Conservation (phyloP, 2,329 filamentous ascomycete genomes). For the Acarospora socialis region DNA sequence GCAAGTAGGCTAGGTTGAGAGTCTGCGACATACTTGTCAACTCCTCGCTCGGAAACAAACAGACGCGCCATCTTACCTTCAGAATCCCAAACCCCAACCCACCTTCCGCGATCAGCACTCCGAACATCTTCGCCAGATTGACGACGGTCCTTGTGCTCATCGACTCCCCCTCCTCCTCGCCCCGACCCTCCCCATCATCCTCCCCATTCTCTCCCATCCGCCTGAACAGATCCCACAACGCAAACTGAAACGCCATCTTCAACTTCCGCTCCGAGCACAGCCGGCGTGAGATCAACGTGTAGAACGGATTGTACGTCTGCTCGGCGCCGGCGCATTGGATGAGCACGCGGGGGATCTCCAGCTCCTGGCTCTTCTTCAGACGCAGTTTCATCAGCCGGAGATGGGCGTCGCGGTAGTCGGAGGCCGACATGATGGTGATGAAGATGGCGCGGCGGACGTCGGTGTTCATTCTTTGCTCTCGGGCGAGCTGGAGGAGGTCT, state of each 20-base stretch:
- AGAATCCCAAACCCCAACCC: constrained; percentile 42
- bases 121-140: constrained; percentile 55
- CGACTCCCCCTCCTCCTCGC: constrained; percentile 36
- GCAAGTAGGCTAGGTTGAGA: constrained; percentile 65
- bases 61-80: constrained; percentile 27
- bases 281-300: constrained; percentile 67
- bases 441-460: constrained; percentile 84
- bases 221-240: constrained; percentile 74
- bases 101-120: constrained; percentile 45
- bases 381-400: constrained; percentile 65
- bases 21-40: constrained; percentile 28
- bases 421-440: constrained; percentile 72
- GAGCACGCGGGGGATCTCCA: constrained; percentile 75
- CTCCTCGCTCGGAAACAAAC: constrained; percentile 7
- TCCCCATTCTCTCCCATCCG: constrained; percentile 59
- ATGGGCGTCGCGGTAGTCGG: constrained; percentile 72
- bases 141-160: constrained; percentile 46
- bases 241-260: constrained; percentile 74
- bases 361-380: constrained; percentile 72
- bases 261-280: constrained; percentile 63
- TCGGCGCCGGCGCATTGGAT: constrained; percentile 79
- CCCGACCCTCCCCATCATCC: constrained; percentile 48
- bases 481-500: constrained; percentile 60
- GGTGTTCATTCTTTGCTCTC: constrained; percentile 73
- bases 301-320: constrained; percentile 80